These are phyloP conservation scores for Xenoacremonium recifei DNA, from an alignment of 2,329 filamentous ascomycete species.

Conservation along the genomic window DNA sequence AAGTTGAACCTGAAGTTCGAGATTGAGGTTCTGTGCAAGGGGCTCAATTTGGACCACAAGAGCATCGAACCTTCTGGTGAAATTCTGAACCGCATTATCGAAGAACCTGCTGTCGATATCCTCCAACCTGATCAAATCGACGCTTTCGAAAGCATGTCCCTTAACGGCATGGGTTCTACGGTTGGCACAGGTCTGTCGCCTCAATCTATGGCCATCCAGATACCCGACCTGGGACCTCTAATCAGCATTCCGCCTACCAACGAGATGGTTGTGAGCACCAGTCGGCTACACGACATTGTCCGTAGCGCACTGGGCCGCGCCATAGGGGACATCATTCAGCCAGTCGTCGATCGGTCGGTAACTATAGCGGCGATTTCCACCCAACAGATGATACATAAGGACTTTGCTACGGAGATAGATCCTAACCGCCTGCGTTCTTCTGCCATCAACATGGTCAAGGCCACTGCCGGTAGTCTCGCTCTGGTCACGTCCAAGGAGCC, in stretches of 20 bases:
- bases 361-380: constrained; percentile 98
- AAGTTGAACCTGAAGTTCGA: constrained; percentile 98
- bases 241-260: constrained; percentile 80
- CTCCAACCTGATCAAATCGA: constrained; percentile 69
- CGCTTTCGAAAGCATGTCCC: constrained; percentile 76
- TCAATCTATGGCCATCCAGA: constrained; percentile 71
- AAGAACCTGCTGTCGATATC: constrained; percentile 61
- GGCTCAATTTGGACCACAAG: constrained; percentile 88
- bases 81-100: constrained; percentile 71
- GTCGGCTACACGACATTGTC: constrained; percentile 73
- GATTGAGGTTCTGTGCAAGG: constrained; percentile 95
- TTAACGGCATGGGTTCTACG: constrained; percentile 70
- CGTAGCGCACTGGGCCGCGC: constrained; percentile 83
- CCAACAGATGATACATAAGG: constrained; percentile 91
- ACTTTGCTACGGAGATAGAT: constrained; percentile 91
- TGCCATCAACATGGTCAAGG: constrained; percentile 91
- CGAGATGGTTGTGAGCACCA: constrained; percentile 72
- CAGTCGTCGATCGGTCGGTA: constrained; percentile 94
- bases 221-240: constrained; percentile 79
- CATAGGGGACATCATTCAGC: constrained; percentile 93
- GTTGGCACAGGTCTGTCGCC: constrained; percentile 74
- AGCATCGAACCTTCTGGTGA: constrained; percentile 83
- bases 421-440: constrained; percentile 83
- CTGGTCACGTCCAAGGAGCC: constrained; percentile 99
- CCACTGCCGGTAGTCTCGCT: constrained; percentile 88